A percentile compares a stretch with the other conserved stretches of the same genome.
Conservation (phyloP, 176 grass and related monocot genomes). For the Rhipidocladum racemiflorum region DNA sequence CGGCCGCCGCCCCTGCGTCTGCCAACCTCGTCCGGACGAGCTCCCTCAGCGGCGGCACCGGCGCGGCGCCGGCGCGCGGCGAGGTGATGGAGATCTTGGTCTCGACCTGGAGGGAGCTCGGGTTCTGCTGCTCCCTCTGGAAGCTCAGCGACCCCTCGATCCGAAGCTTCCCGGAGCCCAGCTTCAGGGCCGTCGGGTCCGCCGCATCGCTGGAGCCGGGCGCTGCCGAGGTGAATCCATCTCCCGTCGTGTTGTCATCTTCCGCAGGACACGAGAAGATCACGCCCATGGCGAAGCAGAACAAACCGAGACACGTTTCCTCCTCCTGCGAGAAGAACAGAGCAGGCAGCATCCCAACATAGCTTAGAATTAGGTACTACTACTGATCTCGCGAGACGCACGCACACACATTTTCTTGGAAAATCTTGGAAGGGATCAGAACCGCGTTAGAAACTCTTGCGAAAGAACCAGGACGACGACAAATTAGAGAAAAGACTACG, state of each 20-base stretch:
- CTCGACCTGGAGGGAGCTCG: conserved; percentile 45
- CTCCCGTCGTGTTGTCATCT: neutral
- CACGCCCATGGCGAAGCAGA: conserved; percentile 26
- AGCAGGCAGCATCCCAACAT: neutral
- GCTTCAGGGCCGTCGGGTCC: conserved; percentile 42
- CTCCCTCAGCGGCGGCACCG: conserved; percentile 30
- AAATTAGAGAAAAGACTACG: neutral
- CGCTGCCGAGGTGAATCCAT: neutral
- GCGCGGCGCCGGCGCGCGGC: conserved; percentile 18
- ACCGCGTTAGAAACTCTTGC: neutral
- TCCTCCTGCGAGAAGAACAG: neutral
- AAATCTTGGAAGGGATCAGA: neutral
- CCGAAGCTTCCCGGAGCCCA: conserved; percentile 57
- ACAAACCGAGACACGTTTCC: neutral
- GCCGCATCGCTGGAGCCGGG: neutral
- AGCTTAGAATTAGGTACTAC: neutral
- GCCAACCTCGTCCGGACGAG: conserved; percentile 10
- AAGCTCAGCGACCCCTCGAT: conserved; percentile 64
- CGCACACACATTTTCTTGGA: neutral
- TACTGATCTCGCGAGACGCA: neutral
- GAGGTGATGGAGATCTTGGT: conserved; percentile 48
- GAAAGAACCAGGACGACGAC: neutral
- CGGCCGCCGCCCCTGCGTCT: neutral
- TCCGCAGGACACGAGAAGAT: conserved; percentile 53
- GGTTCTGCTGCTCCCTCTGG: conserved; percentile 40